These are phyloP conservation scores for Chaetoceros muelleri DNA, from an alignment of 108 stramenopile genomes.

Conservation along the genomic window DNA sequence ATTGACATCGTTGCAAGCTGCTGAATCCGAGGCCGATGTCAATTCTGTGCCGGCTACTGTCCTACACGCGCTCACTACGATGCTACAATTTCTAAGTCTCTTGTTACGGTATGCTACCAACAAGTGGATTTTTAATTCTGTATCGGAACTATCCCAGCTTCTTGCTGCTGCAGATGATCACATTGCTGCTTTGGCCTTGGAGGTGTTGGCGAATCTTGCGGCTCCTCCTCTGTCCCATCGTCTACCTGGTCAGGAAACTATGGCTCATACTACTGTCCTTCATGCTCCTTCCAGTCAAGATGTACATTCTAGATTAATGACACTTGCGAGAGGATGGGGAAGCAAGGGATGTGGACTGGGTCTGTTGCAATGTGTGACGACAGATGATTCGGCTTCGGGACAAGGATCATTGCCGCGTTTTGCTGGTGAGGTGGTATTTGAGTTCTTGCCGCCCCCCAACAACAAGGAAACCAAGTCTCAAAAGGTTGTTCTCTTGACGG, in stretches of 20 bases:
- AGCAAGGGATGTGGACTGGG: conserved; percentile 69
- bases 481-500: conserved; percentile 9
- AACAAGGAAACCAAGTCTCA: conserved; percentile 11
- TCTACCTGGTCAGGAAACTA: conserved; percentile 39
- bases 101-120: conserved; percentile 72
- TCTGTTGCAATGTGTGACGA: conserved; percentile 53
- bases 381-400: conserved; percentile 42
- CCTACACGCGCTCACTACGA: conserved; percentile 20
- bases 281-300: conserved; percentile 23
- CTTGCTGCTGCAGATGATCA: conserved; percentile 63
- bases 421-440: conserved; percentile 39
- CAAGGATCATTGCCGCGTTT: conserved; percentile 23
- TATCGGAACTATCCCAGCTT: conserved; percentile 58
- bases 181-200: conserved; percentile 41
- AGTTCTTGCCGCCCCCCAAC: conserved; percentile 18
- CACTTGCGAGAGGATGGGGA: conserved; percentile 79
- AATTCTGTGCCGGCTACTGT: conserved; percentile 27
- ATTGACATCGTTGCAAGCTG: conserved; percentile 7
- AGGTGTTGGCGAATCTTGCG: conserved; percentile 44
- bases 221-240: conserved; percentile 73
- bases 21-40: conserved; percentile 29
- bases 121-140: conserved; percentile 75
- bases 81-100: conserved; percentile 53
- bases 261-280: conserved; percentile 52
- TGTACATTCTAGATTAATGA: conserved; percentile 53